Conservation (phyloP, 1,139 yeast species). For the Candida sanyaensis region DNA sequence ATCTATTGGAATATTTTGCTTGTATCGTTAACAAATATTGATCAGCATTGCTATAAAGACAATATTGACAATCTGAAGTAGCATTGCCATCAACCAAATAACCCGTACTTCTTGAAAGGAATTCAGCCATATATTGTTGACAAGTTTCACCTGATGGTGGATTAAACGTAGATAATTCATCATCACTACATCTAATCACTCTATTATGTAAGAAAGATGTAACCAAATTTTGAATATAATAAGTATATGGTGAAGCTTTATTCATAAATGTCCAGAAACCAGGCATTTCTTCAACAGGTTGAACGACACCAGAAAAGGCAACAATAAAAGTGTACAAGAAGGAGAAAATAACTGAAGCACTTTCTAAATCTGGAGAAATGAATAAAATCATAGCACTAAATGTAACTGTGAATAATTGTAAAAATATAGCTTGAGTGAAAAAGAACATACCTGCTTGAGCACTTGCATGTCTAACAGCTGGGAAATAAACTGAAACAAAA, state of each 20-base stretch:
- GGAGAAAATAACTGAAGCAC: slow-evolving; percentile 60
- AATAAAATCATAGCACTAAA: slow-evolving; percentile 57
- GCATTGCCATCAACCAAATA: slow-evolving; percentile 55
- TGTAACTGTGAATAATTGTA: slow-evolving; percentile 55
- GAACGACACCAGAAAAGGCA: slow-evolving; percentile 65
- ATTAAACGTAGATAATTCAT: slow-evolving; percentile 51
- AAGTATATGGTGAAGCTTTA: slow-evolving; percentile 70
- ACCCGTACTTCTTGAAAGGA: slow-evolving; percentile 38
- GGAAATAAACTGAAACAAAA: slow-evolving; percentile 59
- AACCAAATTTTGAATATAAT: slow-evolving; percentile 61
- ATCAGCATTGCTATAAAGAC: slow-evolving; percentile 55
- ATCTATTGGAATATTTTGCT: slow-evolving; percentile 47
- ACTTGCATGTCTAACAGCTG: slow-evolving; percentile 37
- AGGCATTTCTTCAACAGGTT: slow-evolving; percentile 58
- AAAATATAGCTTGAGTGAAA: slow-evolving; percentile 53
- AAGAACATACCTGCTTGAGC: slow-evolving; percentile 55
- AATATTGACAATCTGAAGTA: slow-evolving; percentile 58
- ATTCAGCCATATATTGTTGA: slow-evolving; percentile 45
- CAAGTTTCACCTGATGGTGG: slow-evolving; percentile 68
- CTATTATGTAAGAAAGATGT: slow-evolving; percentile 55
- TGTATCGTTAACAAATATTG: slow-evolving; percentile 49
- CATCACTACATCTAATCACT: slow-evolving; percentile 50
- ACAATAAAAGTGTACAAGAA: slow-evolving; percentile 55
- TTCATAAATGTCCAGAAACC: slow-evolving; percentile 70
- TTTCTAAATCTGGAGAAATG: slow-evolving; percentile 61